A percentile compares a stretch with the other conserved stretches of the same genome.
Evolutionary conservation across 352 stramenopile genomes (phyloP).

Genomic region (Phytophthora colocasiae): DNA sequence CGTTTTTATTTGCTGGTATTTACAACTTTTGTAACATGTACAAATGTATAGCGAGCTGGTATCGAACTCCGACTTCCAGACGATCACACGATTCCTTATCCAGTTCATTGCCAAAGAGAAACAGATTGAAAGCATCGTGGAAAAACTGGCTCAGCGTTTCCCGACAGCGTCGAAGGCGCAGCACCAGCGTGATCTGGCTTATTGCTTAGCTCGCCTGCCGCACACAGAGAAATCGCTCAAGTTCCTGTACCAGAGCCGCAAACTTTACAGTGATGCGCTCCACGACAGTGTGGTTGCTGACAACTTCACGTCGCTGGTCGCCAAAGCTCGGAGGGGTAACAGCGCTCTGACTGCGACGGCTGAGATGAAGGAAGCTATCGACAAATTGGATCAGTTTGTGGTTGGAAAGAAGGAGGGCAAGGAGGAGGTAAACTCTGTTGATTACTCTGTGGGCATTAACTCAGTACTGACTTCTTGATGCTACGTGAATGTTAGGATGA

Average conservation of each 20-base stretch:
- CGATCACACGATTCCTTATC: constrained; percentile 96
- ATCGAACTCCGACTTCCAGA: constrained; percentile 90
- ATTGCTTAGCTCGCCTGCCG: constrained; percentile 94
- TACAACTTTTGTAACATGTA: constrained; percentile 16
- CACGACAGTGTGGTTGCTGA: constrained; percentile 92
- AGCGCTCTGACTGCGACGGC: constrained; percentile 43
- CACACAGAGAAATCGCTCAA: constrained; percentile 96
- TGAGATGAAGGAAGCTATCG: constrained; percentile 81
- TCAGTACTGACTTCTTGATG: not conserved
- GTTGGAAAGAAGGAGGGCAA: constrained; percentile 56
- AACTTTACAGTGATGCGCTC: constrained; percentile 93
- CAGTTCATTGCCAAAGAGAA: constrained; percentile 98
- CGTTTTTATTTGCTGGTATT: not conserved
- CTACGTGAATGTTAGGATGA: constrained; percentile 24
- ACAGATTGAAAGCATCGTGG: constrained; percentile 82
- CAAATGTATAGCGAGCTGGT: constrained; percentile 66
- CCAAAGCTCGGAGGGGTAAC: constrained; percentile 54
- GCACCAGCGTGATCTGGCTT: constrained; percentile 91
- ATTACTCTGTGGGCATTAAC: not conserved
- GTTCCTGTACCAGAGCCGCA: constrained; percentile 89
- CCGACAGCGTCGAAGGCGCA: constrained; percentile 75
- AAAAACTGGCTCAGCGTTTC: constrained; percentile 96
- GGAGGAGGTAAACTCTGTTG: constrained; percentile 45
- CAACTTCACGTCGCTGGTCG: constrained; percentile 91
- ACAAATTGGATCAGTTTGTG: constrained; percentile 74